These are phyloP conservation scores for Psilocybe tampanensis DNA, from an alignment of 768 basidiomycete genomes.

Conservation along the genomic window DNA sequence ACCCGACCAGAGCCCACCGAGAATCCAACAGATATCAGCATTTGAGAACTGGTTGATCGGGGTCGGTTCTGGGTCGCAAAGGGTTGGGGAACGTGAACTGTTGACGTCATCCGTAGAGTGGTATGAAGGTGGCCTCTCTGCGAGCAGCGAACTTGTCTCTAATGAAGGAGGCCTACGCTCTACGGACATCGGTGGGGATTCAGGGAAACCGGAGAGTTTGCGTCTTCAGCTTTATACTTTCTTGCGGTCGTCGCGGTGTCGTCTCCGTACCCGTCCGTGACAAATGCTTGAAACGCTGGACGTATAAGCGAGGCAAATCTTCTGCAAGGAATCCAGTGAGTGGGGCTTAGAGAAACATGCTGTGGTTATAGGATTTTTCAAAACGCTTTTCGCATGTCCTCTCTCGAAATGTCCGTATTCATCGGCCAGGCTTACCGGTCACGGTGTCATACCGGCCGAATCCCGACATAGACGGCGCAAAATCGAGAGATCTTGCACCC, in stretches of 20 bases:
- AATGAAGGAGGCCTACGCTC: slow-evolving; percentile 46
- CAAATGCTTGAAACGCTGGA: slow-evolving; percentile 32
- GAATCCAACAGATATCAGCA: slow-evolving; percentile 66
- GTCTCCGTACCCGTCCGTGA: slow-evolving; percentile 35
- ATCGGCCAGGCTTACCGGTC: slow-evolving; percentile 38
- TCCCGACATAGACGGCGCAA: slow-evolving; percentile 24
- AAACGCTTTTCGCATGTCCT: slow-evolving; percentile 38
- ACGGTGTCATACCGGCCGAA: slow-evolving; percentile 32
- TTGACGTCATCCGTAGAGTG: slow-evolving; percentile 44
- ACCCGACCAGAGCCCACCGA: slow-evolving; percentile 79
- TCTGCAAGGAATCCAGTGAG: slow-evolving; percentile 14
- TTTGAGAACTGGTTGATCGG: slow-evolving; percentile 48
- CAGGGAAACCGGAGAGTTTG: slow-evolving; percentile 19
- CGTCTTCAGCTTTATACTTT: slow-evolving; percentile 26
- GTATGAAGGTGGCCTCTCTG: slow-evolving; percentile 50
- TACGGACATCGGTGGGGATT: slow-evolving; percentile 45
- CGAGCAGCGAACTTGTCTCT: slow-evolving; percentile 62
- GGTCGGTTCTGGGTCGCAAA: slow-evolving; percentile 28
- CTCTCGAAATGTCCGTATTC: slow-evolving; percentile 45
- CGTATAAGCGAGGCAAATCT: slow-evolving; percentile 14
- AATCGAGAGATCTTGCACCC: slow-evolving; percentile 8
- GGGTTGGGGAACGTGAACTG: slow-evolving; percentile 27
- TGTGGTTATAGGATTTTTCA: slow-evolving; percentile 39
- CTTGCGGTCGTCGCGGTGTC: slow-evolving; percentile 20
- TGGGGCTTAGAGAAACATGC: slow-evolving; percentile 34